Conservation (phyloP, 805 yeast genomes). For the Scheffersomyces stipitis region DNA sequence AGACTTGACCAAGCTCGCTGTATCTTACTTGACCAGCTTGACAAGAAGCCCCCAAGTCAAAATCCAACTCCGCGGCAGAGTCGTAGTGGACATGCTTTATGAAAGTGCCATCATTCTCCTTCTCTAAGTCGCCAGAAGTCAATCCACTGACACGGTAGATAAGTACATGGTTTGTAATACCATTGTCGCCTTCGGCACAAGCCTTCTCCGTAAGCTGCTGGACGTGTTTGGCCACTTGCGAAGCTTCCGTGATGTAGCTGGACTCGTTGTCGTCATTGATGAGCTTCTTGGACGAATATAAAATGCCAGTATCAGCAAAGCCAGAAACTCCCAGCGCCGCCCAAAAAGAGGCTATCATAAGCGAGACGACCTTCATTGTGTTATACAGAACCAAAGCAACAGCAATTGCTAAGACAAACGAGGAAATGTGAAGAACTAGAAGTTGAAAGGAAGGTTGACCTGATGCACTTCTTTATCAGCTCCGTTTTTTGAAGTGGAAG, state of each 20-base stretch:
- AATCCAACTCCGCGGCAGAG: slow-evolving; percentile 15
- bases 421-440: too few species aligned
- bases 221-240: slow-evolving; percentile 16
- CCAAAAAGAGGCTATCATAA: slow-evolving; percentile 2
- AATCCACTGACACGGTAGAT: slow-evolving; percentile 28
- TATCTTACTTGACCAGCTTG: slow-evolving; percentile 4
- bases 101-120: slow-evolving; percentile 7
- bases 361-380: too few species aligned
- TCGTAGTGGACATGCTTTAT: slow-evolving; percentile 21
- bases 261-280: slow-evolving; percentile 12
- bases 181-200: slow-evolving; percentile 16
- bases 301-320: slow-evolving; percentile 24
- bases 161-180: slow-evolving; percentile 11
- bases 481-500: too few species aligned
- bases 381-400: too few species aligned
- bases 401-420: too few species aligned
- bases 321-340: slow-evolving; percentile 14
- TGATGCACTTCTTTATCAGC: too few species aligned
- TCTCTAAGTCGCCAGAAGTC: slow-evolving; percentile 1
- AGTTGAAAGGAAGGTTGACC: too few species aligned
- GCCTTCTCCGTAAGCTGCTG: slow-evolving; percentile 14
- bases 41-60: slow-evolving; percentile 13
- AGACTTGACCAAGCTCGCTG: neutral
- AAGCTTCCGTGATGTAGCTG: slow-evolving; percentile 23
- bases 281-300: slow-evolving; percentile 16